Evolutionary conservation across 1,284 basidiomycete genomes (phyloP), one percentile per base, ranked within the genome.

Genomic region (Lignosus rhinocerotis): DNA sequence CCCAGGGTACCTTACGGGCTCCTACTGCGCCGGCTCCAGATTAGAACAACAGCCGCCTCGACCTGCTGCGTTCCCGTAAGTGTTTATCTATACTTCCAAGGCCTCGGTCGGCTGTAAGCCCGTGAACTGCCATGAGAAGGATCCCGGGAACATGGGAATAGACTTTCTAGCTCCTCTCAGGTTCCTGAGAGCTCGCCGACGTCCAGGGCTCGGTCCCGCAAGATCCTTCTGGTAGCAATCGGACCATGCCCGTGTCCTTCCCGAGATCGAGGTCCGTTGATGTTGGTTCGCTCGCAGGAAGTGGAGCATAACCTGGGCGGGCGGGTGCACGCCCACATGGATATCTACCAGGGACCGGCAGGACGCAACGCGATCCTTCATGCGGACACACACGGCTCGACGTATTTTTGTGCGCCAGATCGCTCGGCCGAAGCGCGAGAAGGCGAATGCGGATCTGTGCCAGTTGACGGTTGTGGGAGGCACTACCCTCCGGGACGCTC

Each of bases 61-160:
- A 19, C 17, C 12, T 21, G 17, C 48, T 39, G 16, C 32, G 48
- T 31, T 25, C 16, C 34, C 48, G 16, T 25, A 17, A 32, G 17
- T 39, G 19, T 8, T 14, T 19, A n/a, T 30, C 44, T 45, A 45
- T 45, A 8, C 39, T 42, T 42, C n/a, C 17, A 8, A 17, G 8
- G 21, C 21, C 21, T 45, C 10, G 44, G 6, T 45, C 44, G 19
- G 25, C 44, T 43, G 9, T 45, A 11, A 25, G 25, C 25, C 25
- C 25, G 25, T 25, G 4, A 25, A 25, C 17, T 32, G 10, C 19
- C 39, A 31, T 51, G 50, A 51, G 50, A 51, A 51, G 50, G 38
- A 51, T 42, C 38, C 38, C 50, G 50, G 36, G 50, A 42, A 42
- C 50, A 51, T 51, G 50, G 30, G 50, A 51, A 51, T 51, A 51